Evolutionary conservation across 2,329 filamentous ascomycete genomes (phyloP).

Genomic region (Kalaharituber pfeilii): DNA sequence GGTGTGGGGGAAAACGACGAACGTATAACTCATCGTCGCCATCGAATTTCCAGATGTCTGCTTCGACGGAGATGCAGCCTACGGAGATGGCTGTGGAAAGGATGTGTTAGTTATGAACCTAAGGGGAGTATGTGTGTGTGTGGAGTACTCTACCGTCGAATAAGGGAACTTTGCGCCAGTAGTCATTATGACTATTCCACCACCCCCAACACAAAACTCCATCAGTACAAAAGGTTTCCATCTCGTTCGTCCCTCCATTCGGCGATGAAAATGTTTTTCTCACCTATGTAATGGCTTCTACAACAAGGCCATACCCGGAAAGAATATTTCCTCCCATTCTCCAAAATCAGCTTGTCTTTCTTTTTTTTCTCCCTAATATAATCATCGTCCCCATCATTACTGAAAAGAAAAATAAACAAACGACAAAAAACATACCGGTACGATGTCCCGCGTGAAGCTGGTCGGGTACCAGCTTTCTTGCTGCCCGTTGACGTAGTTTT

Average conservation of each 20-base stretch:
- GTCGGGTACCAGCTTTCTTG: constrained; percentile 32
- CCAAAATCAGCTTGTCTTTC: too few relatives aligned
- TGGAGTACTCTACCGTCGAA: too few relatives aligned
- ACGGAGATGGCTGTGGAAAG: constrained; percentile 34
- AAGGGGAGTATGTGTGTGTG: too few relatives aligned
- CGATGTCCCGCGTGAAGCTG: constrained; percentile 35
- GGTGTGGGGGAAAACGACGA: constrained; percentile 3
- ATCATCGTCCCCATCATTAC: too few relatives aligned
- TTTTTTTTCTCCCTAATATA: too few relatives aligned
- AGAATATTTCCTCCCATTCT: too few relatives aligned
- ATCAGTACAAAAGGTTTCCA: background rate
- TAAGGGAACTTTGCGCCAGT: constrained; percentile 46
- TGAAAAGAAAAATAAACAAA: too few relatives aligned
- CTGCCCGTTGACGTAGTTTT: constrained; percentile 23
- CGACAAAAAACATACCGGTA: constrained; percentile 18
- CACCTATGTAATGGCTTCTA: constrained; percentile 1
- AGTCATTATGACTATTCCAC: constrained; percentile 44
- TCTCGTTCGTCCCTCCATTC: background rate
- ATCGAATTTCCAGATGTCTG: constrained; percentile 46
- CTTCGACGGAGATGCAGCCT: constrained; percentile 47
- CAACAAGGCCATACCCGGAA: constrained; percentile 1
- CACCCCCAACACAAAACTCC: background rate
- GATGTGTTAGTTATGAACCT: too few relatives aligned
- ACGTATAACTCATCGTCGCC: constrained; percentile 37
- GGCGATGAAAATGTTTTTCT: background rate